Conservation (phyloP, 176 grass and related monocot species). For the Oryza punctata region DNA sequence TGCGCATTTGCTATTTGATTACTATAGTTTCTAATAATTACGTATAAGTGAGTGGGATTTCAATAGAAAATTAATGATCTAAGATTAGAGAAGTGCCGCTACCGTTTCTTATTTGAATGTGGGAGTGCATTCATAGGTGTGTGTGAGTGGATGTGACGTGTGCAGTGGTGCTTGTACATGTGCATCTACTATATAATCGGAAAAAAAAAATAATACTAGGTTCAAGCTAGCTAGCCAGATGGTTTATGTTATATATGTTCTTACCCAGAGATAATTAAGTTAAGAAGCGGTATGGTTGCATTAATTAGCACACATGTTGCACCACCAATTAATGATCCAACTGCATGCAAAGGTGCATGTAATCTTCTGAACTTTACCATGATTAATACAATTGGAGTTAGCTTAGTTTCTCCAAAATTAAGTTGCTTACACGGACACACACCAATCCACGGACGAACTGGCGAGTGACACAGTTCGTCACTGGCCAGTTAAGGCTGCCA, state of each 20-base stretch:
- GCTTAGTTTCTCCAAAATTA: neutral
- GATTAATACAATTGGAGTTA: neutral
- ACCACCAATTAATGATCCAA: neutral
- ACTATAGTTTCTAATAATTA: neutral
- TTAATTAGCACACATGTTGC: neutral
- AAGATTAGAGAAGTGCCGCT: no score
- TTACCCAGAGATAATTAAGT: neutral
- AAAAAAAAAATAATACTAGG: neutral
- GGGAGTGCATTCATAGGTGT: no score
- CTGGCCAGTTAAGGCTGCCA: constrained; percentile 28
- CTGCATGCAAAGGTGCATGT: neutral
- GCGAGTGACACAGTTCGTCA: neutral
- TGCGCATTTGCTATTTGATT: neutral
- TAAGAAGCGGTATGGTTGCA: neutral
- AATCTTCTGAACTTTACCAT: neutral
- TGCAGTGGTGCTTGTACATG: no score
- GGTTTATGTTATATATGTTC: neutral
- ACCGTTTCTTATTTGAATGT: no score
- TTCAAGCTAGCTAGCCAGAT: neutral
- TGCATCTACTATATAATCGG: no score
- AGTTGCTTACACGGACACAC: neutral
- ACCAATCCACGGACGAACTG: neutral
- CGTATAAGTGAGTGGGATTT: accelerated
- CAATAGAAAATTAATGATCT: no score
- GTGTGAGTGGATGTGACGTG: no score